phyloP scores from a whole-genome alignment of 768 basidiomycete species.

The Amanita rubescens region DNA sequence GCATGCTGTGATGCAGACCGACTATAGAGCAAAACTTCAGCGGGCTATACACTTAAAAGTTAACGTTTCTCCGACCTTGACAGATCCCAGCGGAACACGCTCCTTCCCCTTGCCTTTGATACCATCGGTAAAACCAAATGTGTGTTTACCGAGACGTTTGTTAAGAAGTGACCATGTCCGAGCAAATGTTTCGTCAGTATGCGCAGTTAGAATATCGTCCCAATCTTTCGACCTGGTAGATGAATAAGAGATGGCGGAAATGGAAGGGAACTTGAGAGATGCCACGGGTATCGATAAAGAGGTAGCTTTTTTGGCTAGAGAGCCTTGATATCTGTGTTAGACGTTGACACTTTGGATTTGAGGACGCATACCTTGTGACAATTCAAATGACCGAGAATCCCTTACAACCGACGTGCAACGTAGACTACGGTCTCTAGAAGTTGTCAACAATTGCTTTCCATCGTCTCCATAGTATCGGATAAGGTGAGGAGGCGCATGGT shows the following conservation, averaged over 20 bases:
- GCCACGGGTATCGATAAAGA: slow-evolving; percentile 70
- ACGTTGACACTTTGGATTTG: not conserved
- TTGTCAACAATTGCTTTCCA: slow-evolving; percentile 88
- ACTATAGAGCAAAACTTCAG: slow-evolving; percentile 29
- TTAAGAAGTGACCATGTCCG: slow-evolving; percentile 84
- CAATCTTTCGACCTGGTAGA: slow-evolving; percentile 84
- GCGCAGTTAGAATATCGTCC: slow-evolving; percentile 94
- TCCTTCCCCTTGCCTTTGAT: slow-evolving; percentile 39
- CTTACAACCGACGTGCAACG: slow-evolving; percentile 89
- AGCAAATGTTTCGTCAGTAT: slow-evolving; percentile 74
- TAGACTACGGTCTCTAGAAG: slow-evolving; percentile 83
- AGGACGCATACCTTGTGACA: slow-evolving; percentile 69
- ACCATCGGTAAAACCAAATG: slow-evolving; percentile 51
- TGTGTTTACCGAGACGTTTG: slow-evolving; percentile 75
- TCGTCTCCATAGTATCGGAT: slow-evolving; percentile 97
- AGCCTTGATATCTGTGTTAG: slow-evolving; percentile 40
- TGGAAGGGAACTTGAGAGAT: slow-evolving; percentile 77
- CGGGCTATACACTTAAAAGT: not conserved
- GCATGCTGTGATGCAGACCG: slow-evolving; percentile 86
- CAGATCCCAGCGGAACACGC: slow-evolving; percentile 43
- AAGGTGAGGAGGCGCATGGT: slow-evolving; percentile 83
- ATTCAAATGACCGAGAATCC: slow-evolving; percentile 89
- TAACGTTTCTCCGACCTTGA: slow-evolving; percentile 47
- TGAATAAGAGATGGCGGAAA: slow-evolving; percentile 74
- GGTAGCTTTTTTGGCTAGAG: slow-evolving; percentile 75